Evolutionary conservation across 225 moss, liverwort and hornwort species (phyloP).

Genomic region (Climacium dendroides): DNA sequence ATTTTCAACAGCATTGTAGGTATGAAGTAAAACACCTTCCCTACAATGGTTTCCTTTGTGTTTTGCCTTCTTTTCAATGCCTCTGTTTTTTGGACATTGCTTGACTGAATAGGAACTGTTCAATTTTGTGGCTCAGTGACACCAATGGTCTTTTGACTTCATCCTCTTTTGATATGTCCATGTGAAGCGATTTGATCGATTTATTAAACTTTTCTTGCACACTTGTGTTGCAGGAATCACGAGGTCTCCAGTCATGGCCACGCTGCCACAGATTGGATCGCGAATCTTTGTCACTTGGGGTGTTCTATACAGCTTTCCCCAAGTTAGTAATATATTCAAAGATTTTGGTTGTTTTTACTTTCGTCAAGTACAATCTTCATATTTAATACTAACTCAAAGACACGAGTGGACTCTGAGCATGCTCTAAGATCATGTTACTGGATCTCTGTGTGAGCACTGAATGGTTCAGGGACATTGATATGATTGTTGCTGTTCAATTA

Average conservation of each 20-base stretch:
- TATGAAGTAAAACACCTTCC: neutral
- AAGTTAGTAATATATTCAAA: conserved; percentile 11
- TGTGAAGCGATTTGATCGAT: neutral
- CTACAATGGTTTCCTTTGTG: neutral
- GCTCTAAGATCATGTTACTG: neutral
- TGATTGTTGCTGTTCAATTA: neutral
- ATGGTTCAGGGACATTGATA: neutral
- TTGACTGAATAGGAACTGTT: neutral
- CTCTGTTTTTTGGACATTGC: neutral
- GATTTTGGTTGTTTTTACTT: neutral
- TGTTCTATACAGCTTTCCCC: conserved; percentile 72
- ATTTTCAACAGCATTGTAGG: conserved; percentile 90
- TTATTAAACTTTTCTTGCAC: neutral
- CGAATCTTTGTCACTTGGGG: conserved; percentile 84
- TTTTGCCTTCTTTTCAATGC: neutral
- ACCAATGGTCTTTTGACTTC: neutral
- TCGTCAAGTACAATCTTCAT: neutral
- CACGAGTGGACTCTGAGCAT: neutral
- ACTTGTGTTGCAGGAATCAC: conserved; percentile 52
- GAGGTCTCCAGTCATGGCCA: conserved; percentile 78
- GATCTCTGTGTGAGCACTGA: neutral
- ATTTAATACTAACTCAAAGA: neutral
- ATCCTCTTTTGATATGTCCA: neutral
- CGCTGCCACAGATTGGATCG: conserved; percentile 78
- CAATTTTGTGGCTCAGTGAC: neutral